Conservation (phyloP, 495 filamentous ascomycete genomes). For the Talaromyces proteolyticus region DNA sequence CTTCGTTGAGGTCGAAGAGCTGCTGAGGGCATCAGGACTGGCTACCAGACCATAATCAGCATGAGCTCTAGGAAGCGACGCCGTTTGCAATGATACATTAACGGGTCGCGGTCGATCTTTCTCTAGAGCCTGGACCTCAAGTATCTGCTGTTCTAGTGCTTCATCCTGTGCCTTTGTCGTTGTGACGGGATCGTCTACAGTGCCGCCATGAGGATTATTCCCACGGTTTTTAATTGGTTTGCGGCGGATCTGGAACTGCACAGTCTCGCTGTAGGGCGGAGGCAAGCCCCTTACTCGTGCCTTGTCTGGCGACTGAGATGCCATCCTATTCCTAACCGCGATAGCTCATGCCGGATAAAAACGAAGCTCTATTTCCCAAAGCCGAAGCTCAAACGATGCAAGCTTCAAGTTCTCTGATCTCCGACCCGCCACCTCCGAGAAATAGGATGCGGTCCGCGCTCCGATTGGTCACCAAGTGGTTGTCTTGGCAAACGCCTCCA, state of each 20-base stretch:
- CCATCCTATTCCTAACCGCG: too few species aligned
- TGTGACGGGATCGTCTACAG: background rate
- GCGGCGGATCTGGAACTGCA: conserved; percentile 5
- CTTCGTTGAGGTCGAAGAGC: background rate
- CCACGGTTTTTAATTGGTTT: background rate
- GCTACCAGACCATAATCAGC: background rate
- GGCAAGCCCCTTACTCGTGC: background rate
- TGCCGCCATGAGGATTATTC: too few species aligned
- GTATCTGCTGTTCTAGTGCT: background rate
- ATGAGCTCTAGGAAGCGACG: background rate
- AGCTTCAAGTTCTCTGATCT: too few species aligned
- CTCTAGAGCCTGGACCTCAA: background rate
- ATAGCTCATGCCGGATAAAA: too few species aligned
- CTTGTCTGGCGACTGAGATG: background rate
- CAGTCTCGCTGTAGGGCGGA: conserved; percentile 1
- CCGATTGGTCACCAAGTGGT: too few species aligned
- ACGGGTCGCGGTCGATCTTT: background rate
- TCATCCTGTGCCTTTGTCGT: background rate
- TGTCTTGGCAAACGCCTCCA: too few species aligned
- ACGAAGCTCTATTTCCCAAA: too few species aligned
- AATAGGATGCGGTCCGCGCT: too few species aligned
- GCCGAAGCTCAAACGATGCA: too few species aligned
- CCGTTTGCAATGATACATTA: background rate
- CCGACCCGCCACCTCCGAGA: too few species aligned
- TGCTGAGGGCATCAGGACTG: background rate